These are phyloP conservation scores for Pseudogymnoascus sp. DNA, from an alignment of 2,329 filamentous ascomycete species.

Conservation along the genomic window DNA sequence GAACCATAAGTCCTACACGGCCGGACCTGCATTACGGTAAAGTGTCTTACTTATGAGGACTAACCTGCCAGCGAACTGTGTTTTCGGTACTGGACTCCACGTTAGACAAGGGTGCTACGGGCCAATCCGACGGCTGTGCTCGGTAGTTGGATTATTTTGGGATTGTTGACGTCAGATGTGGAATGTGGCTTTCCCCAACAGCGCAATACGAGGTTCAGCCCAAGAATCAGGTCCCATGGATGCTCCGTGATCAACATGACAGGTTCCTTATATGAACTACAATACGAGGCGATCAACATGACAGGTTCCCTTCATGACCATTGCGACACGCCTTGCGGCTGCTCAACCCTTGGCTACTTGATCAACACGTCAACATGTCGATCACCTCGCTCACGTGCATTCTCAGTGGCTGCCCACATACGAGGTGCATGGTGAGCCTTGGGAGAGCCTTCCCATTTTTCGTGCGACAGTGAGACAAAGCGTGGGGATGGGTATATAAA, in stretches of 20 bases:
- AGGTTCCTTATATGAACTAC: background rate
- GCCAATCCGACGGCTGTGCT: background rate
- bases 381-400: background rate
- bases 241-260: background rate
- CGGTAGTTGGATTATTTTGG: background rate
- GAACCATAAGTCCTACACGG: background rate
- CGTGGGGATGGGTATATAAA: background rate
- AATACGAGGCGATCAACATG: constrained; percentile 1
- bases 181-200: background rate
- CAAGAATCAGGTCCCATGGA: background rate
- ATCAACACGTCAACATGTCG: background rate
- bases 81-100: background rate
- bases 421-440: background rate
- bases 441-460: background rate
- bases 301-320: background rate
- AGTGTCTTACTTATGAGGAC: background rate
- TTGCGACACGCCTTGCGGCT: background rate
- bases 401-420: background rate
- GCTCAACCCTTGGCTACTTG: background rate
- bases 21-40: background rate
- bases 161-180: background rate
- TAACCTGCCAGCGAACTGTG: background rate
- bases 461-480: background rate
- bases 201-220: background rate
- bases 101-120: background rate